Evolutionary conservation across 768 basidiomycete genomes (phyloP).

Genomic region (Pilatotrama ljubarskyi): DNA sequence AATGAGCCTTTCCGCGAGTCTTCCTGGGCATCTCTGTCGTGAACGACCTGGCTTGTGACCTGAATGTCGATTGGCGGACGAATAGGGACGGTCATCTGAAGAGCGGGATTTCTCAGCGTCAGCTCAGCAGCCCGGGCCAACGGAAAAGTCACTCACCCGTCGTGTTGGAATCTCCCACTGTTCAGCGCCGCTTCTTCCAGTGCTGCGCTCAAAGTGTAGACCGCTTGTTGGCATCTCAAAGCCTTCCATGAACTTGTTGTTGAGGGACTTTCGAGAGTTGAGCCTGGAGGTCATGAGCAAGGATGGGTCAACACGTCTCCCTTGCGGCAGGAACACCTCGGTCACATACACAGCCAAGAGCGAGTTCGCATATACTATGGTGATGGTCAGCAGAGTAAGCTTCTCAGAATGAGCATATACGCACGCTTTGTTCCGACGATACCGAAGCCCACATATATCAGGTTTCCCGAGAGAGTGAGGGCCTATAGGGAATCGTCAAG

Average conservation of each 20-base stretch:
- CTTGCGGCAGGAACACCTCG: background rate
- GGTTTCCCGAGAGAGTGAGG: background rate
- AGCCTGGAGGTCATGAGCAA: background rate
- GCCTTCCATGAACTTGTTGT: background rate
- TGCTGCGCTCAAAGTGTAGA: background rate
- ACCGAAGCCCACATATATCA: background rate
- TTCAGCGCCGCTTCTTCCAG: background rate
- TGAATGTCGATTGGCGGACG: background rate
- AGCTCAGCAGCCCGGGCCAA: background rate
- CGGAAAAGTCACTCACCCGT: background rate
- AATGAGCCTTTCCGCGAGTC: background rate
- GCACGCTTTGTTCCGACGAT: background rate
- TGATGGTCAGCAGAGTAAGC: background rate
- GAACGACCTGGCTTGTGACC: background rate
- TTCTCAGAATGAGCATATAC: background rate
- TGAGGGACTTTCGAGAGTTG: background rate
- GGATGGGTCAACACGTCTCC: background rate
- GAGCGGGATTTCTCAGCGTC: background rate
- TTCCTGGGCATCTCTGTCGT: background rate
- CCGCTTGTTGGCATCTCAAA: background rate
- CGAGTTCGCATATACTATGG: background rate
- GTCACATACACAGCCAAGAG: background rate
- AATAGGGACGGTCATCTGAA: background rate
- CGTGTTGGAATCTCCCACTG: background rate
- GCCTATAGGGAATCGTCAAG: background rate